Percentiles rank a stretch among this genome's conserved stretches.
Evolutionary conservation across 1,284 basidiomycete genomes (phyloP).

Genomic region (Takashimella tepidaria): DNA sequence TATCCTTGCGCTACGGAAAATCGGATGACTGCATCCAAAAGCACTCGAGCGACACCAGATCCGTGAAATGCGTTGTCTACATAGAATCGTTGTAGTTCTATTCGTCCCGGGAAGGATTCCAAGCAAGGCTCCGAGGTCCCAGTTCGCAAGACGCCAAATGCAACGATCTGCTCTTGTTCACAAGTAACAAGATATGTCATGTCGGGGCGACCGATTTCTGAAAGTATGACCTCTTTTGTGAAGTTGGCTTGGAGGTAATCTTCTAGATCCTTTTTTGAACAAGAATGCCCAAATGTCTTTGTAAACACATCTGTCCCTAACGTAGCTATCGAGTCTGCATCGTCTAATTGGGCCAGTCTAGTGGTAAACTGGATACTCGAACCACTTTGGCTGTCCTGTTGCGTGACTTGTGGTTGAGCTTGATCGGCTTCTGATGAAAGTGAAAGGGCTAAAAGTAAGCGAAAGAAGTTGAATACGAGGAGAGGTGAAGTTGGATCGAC

Average conservation of each 20-base stretch:
- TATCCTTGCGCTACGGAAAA: constrained; percentile 16
- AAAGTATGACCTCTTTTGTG: background rate
- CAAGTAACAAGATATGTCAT: constrained; percentile 6
- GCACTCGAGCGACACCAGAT: constrained; percentile 15
- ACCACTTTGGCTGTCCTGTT: background rate
- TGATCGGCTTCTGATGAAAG: background rate
- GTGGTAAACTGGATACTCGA: background rate
- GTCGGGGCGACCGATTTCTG: constrained; percentile 2
- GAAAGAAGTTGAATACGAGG: too few species aligned
- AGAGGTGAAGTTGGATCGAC: too few species aligned
- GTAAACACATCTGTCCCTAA: constrained; percentile 8
- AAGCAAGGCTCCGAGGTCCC: constrained; percentile 8
- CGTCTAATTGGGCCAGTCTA: constrained; percentile 29
- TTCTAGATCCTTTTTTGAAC: constrained; percentile 9
- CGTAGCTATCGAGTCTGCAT: constrained; percentile 6
- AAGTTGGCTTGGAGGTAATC: constrained; percentile 11
- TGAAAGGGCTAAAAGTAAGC: too few species aligned
- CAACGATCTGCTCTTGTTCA: background rate
- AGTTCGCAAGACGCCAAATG: constrained; percentile 7
- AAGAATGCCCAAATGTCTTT: constrained; percentile 12
- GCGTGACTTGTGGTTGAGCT: background rate
- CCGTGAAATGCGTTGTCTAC: constrained; percentile 24
- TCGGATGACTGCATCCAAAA: constrained; percentile 18
- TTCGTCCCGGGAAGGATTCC: constrained; percentile 7
- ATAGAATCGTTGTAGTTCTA: constrained; percentile 15